Conservation (phyloP, 768 basidiomycete species). For the Chalciporus piperatus region DNA sequence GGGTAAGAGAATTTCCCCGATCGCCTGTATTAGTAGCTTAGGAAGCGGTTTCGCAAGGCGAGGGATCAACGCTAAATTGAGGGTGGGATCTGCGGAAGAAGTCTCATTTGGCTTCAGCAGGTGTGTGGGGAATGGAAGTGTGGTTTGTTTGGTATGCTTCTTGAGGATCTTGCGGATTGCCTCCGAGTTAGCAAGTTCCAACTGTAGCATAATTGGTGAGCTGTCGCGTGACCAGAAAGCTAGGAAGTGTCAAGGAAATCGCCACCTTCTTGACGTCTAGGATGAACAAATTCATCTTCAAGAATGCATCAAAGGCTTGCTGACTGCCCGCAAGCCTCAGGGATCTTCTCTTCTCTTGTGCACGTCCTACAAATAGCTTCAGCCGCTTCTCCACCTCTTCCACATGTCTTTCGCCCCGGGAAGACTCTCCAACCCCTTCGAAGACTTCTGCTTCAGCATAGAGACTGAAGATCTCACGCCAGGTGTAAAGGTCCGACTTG, state of each 20-base stretch:
- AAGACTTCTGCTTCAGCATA: conserved; percentile 88
- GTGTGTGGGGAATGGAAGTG: conserved; percentile 58
- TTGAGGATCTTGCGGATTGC: conserved; percentile 92
- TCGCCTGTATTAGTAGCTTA: conserved; percentile 71
- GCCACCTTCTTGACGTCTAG: conserved; percentile 77
- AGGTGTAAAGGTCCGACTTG: conserved; percentile 69
- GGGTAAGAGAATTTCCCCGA: conserved; percentile 80
- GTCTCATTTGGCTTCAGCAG: conserved; percentile 19
- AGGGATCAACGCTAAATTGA: conserved; percentile 30
- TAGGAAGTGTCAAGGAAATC: not conserved
- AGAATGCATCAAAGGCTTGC: conserved; percentile 64
- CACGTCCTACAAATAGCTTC: conserved; percentile 57
- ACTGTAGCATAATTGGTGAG: conserved; percentile 38
- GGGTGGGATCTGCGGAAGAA: conserved; percentile 12
- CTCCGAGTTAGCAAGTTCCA: conserved; percentile 81
- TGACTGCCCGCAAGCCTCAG: conserved; percentile 57
- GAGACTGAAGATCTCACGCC: conserved; percentile 87
- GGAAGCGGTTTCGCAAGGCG: conserved; percentile 44
- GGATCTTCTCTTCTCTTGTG: conserved; percentile 48
- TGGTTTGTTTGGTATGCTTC: conserved; percentile 90
- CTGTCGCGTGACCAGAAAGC: not conserved
- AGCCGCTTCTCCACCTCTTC: conserved; percentile 71
- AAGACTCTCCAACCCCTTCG: conserved; percentile 63
- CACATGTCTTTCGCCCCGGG: conserved; percentile 62
- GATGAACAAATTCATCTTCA: conserved; percentile 74